These are phyloP conservation scores for Trichoderma polysporum DNA, from an alignment of 2,329 filamentous ascomycete genomes.

Conservation along the genomic window DNA sequence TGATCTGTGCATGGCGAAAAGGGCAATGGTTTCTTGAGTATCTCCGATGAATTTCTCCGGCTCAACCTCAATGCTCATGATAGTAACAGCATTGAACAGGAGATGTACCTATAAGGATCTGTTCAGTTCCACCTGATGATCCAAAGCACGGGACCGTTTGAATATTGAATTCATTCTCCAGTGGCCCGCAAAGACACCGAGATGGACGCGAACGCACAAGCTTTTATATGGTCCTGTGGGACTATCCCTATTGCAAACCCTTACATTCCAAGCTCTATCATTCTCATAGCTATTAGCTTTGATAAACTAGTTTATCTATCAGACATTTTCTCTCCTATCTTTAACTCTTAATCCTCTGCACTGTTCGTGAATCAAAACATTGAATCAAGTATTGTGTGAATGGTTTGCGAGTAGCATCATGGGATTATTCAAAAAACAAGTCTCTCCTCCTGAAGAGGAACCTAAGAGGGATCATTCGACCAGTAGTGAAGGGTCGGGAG, in stretches of 20 bases:
- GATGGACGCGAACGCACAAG: conserved; percentile 16
- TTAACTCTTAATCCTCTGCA: neutral
- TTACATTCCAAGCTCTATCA: neutral
- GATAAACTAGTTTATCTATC: conserved; percentile 11
- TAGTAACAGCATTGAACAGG: conserved; percentile 14
- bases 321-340: conserved; percentile 1
- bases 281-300: neutral
- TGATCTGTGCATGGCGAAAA: conserved; percentile 5
- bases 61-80: conserved; percentile 2
- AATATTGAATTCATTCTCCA: conserved; percentile 1
- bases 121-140: neutral
- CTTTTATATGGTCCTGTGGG: conserved; percentile 5
- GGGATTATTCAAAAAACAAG: conserved; percentile 5
- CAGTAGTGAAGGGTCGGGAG: neutral
- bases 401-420: conserved; percentile 6
- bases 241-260: conserved; percentile 3
- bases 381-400: neutral
- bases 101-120: conserved; percentile 9
- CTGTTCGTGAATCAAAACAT: neutral
- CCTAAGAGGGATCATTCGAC: neutral
- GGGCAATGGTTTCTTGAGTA: conserved; percentile 1
- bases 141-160: conserved; percentile 4
- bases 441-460: neutral
- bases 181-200: conserved; percentile 18
- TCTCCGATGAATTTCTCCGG: conserved; percentile 15